phyloP scores from a whole-genome alignment of 306 rosid genomes.

The Vicia villosa region DNA sequence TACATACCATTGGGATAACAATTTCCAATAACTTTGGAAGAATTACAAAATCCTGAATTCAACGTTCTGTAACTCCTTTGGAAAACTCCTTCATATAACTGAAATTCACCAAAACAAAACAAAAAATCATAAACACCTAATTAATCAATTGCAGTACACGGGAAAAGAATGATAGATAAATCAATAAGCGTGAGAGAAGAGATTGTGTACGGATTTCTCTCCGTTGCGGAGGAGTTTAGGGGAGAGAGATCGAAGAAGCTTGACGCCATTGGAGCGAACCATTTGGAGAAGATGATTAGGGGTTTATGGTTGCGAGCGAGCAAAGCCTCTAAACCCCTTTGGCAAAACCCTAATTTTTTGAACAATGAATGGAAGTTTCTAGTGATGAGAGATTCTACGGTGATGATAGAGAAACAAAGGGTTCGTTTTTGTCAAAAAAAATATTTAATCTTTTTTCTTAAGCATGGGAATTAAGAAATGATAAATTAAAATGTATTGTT shows the following conservation, averaged over 20 bases:
- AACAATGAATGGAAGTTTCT: neutral
- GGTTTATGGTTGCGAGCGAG: neutral
- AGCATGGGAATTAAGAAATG: no score
- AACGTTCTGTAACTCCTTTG: conserved; percentile 52
- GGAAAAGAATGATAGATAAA: no score
- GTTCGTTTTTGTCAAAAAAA: no score
- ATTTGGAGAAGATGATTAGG: conserved; percentile 37
- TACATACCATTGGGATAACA: conserved; percentile 52
- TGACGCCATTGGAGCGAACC: conserved; percentile 79
- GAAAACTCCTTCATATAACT: conserved; percentile 50
- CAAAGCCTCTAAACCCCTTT: neutral
- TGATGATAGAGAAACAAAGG: neutral
- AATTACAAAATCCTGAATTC: conserved; percentile 48
- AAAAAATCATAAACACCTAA: neutral
- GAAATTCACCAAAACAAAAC: conserved; percentile 6
- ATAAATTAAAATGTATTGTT: no score
- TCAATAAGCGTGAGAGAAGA: neutral
- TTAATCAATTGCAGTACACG: no score
- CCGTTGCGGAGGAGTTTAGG: conserved; percentile 26
- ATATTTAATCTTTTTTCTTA: no score
- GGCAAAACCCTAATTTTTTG: neutral
- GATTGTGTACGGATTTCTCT: conserved; percentile 39
- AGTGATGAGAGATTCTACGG: neutral
- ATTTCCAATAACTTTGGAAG: conserved; percentile 44
- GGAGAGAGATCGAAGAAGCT: conserved; percentile 51